Evolutionary conservation across 768 basidiomycete species (phyloP).

Genomic region (Dioszegia crocea): DNA sequence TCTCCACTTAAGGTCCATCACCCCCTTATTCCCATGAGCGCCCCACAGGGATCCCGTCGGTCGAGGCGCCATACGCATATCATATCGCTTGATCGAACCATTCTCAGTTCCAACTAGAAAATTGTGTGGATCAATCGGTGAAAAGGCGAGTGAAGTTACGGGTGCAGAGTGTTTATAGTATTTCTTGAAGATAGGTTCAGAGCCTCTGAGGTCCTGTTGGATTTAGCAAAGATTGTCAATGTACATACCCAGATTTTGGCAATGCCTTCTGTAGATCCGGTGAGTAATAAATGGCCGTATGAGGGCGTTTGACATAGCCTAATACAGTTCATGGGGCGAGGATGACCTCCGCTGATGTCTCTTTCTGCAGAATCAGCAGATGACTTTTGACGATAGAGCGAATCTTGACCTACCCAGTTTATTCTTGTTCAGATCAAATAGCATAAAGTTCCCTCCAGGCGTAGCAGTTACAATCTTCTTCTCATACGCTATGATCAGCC

Average conservation of each 20-base stretch:
- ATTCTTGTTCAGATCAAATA: constrained; percentile 42
- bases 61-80: constrained; percentile 29
- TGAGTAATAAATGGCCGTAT: constrained; percentile 38
- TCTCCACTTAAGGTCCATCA: constrained; percentile 48
- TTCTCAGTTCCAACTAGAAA: constrained; percentile 42
- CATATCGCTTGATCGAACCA: constrained; percentile 44
- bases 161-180: constrained; percentile 34
- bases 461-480: constrained; percentile 43
- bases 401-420: constrained; percentile 40
- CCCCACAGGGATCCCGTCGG: constrained; percentile 36
- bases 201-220: constrained; percentile 38
- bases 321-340: constrained; percentile 39
- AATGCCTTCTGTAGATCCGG: constrained; percentile 44
- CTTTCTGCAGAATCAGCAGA: constrained; percentile 23
- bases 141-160: constrained; percentile 40
- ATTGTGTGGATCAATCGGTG: constrained; percentile 34
- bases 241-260: constrained; percentile 43
- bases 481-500: constrained; percentile 25
- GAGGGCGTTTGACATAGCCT: constrained; percentile 27
- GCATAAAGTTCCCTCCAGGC: constrained; percentile 43
- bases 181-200: constrained; percentile 29
- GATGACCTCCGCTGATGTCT: constrained; percentile 34
- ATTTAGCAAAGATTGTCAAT: not conserved
- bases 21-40: constrained; percentile 44
- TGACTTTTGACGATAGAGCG: not conserved